Evolutionary conservation across 306 rosid genomes (phyloP), one percentile per base, ranked within the genome.

Genomic region (Begonia peltatifolia): DNA sequence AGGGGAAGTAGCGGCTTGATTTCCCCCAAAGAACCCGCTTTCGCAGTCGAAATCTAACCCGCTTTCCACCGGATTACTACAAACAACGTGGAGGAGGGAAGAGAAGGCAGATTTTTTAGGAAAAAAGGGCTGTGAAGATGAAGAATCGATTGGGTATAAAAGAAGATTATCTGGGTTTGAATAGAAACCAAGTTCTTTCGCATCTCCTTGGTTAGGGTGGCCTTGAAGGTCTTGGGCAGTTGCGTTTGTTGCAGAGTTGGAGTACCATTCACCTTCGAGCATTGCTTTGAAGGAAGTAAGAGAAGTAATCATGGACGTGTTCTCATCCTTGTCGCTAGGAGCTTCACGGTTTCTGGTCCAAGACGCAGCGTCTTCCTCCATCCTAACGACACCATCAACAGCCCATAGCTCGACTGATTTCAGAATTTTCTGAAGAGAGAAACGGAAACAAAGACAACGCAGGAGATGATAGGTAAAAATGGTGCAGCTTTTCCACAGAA

Each of bases 251-350:
- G 68, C 56, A 61, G 65, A 67, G 36, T 74, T 59, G 55, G 76
- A 17, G 64, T 55, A 76, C 85, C 92, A 87, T 52, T 81, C 87
- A 1, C 71, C 82, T 16, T 80, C 82, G 3, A 84, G 73, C 77
- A 82, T 81, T 63, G 97, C 81, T 61, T 89, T 85, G 83, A 78
- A 89, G 65, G 78, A 68, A 20, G 81, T 63, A 13, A 80, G 56
- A 50, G 92, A 68, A 11, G 60, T 56, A 41, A 56, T 69, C 58
- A 63, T 50, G 62, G 71, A 68, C 78, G 78, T 57, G 57, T 58
- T 74, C 47, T 68, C 67, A 22, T 50, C 69, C 11, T 63, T 68
- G 22, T 60, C 67, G 38, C 5, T 14, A 9, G 55, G 10, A 2
- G 22, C 50, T 20, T 65, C 69, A 23, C 59, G 46, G 53, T 72